A percentile compares a stretch with the other conserved stretches of the same genome.
These are phyloP conservation scores for Fusarium nelsonii DNA, from an alignment of 2,329 filamentous ascomycete species.

Conservation along the genomic window DNA sequence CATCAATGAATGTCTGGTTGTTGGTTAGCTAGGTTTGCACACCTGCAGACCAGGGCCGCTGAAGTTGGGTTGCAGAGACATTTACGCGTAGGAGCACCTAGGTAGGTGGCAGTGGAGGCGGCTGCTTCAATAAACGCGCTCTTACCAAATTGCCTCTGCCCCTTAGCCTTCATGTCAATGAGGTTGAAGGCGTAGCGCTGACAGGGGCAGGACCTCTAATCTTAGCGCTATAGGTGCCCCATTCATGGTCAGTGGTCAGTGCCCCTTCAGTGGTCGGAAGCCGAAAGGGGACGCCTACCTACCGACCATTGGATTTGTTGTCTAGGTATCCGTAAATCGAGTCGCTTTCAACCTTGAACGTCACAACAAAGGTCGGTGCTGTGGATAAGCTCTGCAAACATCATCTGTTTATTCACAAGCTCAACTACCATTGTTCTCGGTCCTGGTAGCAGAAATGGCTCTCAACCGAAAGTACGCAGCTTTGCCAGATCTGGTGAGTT, in stretches of 20 bases:
- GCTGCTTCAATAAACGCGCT: slow-evolving; percentile 26
- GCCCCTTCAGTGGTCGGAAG: slow-evolving; percentile 16
- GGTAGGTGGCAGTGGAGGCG: background rate
- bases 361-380: slow-evolving; percentile 4
- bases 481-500: slow-evolving; percentile 78
- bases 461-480: slow-evolving; percentile 85
- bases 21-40: slow-evolving; percentile 5
- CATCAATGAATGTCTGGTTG: slow-evolving; percentile 4
- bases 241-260: slow-evolving; percentile 31
- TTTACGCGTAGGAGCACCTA: slow-evolving; percentile 2
- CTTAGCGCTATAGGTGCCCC: slow-evolving; percentile 19
- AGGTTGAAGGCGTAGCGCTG: slow-evolving; percentile 8
- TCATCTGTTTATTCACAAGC: background rate
- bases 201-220: slow-evolving; percentile 2
- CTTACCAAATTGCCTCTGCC: slow-evolving; percentile 20
- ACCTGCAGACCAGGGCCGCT: background rate
- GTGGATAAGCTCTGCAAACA: background rate
- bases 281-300: slow-evolving; percentile 21
- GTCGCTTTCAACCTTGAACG: slow-evolving; percentile 5
- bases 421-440: background rate
- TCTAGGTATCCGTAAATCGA: background rate
- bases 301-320: slow-evolving; percentile 16
- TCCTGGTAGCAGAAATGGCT: slow-evolving; percentile 67
- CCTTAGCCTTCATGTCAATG: background rate
- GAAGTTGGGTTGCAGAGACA: slow-evolving; percentile 3